Evolutionary conservation across 257 asterid species (phyloP).

Genomic region (Solanum sejunctum): DNA sequence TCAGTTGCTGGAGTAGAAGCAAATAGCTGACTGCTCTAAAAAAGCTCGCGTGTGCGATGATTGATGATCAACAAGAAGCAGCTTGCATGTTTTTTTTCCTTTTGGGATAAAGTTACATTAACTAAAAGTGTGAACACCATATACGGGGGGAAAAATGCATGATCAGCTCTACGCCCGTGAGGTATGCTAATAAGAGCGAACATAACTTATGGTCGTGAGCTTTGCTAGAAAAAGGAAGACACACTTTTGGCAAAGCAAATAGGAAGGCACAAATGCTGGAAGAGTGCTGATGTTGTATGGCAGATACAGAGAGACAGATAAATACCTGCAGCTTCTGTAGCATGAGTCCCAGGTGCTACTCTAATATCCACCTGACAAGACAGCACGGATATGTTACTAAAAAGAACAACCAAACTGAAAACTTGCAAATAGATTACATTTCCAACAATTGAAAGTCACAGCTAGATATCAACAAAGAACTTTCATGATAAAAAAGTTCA

Average conservation of each 20-base stretch:
- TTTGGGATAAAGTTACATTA: not conserved
- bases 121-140: not conserved
- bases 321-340: slow-evolving; percentile 93
- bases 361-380: slow-evolving; percentile 74
- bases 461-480: not conserved
- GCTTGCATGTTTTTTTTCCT: not conserved
- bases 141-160: not conserved
- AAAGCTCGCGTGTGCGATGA: not conserved
- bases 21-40: not conserved
- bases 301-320: slow-evolving; percentile 12
- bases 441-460: not conserved
- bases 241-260: not conserved
- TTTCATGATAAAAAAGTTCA: not conserved
- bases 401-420: not conserved
- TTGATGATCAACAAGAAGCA: not conserved
- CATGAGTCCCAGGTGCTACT: slow-evolving; percentile 91
- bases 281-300: not conserved
- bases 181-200: not conserved
- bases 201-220: not conserved
- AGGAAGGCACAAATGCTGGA: not conserved
- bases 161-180: not conserved
- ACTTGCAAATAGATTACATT: not conserved
- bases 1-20: not conserved
- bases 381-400: not conserved
- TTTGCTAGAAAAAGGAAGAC: not conserved